Conservation (phyloP, 805 yeast genomes). For the Maudiozyma saulgeensis region DNA sequence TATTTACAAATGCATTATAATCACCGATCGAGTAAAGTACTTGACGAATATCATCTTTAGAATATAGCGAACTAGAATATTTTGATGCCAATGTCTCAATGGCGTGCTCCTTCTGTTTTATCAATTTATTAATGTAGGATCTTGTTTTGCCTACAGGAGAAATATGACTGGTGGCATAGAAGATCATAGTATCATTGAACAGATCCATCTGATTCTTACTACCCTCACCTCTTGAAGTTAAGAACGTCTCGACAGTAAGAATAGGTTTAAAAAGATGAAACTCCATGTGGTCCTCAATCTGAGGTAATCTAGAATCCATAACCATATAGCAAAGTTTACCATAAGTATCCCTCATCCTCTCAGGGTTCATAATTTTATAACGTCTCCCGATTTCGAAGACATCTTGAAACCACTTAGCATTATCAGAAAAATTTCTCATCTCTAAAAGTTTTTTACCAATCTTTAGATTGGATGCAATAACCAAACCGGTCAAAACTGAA, state of each 20-base stretch:
- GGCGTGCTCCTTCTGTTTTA: constrained; percentile 57
- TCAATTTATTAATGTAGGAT: constrained; percentile 44
- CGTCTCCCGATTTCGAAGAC: constrained; percentile 73
- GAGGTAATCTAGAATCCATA: constrained; percentile 73
- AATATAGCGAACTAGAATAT: constrained; percentile 35
- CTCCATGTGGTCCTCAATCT: constrained; percentile 59
- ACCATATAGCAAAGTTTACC: constrained; percentile 78
- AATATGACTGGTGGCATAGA: constrained; percentile 61
- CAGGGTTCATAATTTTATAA: constrained; percentile 79
- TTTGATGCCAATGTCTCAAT: constrained; percentile 48
- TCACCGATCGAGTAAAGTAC: constrained; percentile 72
- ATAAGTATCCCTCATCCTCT: constrained; percentile 65
- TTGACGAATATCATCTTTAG: constrained; percentile 59
- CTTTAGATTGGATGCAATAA: constrained; percentile 68
- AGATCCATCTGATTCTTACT: constrained; percentile 32
- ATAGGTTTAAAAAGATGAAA: constrained; percentile 69
- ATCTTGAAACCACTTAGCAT: constrained; percentile 62
- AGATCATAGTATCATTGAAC: constrained; percentile 48
- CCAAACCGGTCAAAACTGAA: constrained; percentile 67
- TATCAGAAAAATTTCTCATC: constrained; percentile 57
- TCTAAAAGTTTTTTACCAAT: constrained; percentile 55
- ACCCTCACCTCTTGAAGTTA: constrained; percentile 35
- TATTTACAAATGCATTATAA: constrained; percentile 59
- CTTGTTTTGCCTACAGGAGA: constrained; percentile 50
- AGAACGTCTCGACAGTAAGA: constrained; percentile 44